A percentile compares a stretch with the other conserved stretches of the same genome.
Evolutionary conservation across 306 rosid species (phyloP).

Genomic region (Macrotyloma uniflorum): DNA sequence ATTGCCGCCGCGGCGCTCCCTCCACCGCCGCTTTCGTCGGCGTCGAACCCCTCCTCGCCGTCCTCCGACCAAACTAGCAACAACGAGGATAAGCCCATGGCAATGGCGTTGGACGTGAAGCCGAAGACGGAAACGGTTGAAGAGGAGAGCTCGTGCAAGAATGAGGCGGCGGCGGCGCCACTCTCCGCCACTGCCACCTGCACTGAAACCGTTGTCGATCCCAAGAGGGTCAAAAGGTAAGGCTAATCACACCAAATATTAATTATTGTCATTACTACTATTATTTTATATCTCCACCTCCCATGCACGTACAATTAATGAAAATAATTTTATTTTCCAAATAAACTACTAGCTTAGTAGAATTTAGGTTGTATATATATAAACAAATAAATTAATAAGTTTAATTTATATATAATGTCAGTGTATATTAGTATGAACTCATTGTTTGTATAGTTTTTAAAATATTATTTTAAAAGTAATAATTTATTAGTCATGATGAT

Average conservation of each 20-base stretch:
- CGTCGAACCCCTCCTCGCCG: constrained; percentile 73
- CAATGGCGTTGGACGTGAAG: constrained; percentile 46
- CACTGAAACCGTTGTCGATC: constrained; percentile 60
- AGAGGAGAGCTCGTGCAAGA: constrained; percentile 61
- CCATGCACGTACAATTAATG: constrained; percentile 44
- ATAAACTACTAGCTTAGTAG: neutral
- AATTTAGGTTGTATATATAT: neutral
- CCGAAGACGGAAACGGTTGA: constrained; percentile 72
- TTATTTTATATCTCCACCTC: neutral
- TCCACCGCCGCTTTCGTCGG: constrained; percentile 45
- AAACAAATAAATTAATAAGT: neutral
- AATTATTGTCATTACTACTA: neutral
- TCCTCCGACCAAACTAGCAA: constrained; percentile 86
- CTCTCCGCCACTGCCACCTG: constrained; percentile 36
- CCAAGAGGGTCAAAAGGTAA: constrained; percentile 96
- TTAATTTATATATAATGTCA: neutral
- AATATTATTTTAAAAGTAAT: no score
- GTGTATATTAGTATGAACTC: no score
- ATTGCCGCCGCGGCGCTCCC: constrained; percentile 37
- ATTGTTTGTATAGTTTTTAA: no score
- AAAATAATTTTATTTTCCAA: constrained; percentile 8
- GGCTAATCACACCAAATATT: neutral
- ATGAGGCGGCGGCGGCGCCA: constrained; percentile 39
- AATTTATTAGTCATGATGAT: no score
- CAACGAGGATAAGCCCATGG: constrained; percentile 57